A percentile compares a stretch with the other conserved stretches of the same genome.
These are phyloP conservation scores for Pleurotus cornucopiae DNA, from an alignment of 768 basidiomycete species.

Conservation along the genomic window DNA sequence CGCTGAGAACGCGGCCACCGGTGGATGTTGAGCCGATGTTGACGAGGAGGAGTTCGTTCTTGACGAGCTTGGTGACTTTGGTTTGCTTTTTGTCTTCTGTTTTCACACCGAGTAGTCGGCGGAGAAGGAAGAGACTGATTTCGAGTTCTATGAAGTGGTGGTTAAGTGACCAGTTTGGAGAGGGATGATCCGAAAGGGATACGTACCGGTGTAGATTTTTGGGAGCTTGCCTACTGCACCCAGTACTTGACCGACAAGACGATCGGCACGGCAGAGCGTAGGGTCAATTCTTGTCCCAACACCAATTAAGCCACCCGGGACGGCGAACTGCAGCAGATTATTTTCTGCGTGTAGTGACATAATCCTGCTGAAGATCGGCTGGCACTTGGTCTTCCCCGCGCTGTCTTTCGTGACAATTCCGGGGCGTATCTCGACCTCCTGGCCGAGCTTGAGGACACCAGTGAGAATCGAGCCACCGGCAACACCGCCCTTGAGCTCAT, in stretches of 20 bases:
- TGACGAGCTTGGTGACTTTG: constrained; percentile 86
- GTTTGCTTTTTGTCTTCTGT: constrained; percentile 99
- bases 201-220: constrained; percentile 81
- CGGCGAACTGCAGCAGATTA: constrained; percentile 91
- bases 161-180: not conserved
- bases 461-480: constrained; percentile 95
- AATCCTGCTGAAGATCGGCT: constrained; percentile 89
- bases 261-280: constrained; percentile 93
- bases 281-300: constrained; percentile 97
- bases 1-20: constrained; percentile 89
- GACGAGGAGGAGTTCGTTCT: constrained; percentile 90
- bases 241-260: constrained; percentile 94
- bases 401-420: constrained; percentile 96
- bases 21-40: constrained; percentile 98
- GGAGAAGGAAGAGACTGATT: constrained; percentile 91
- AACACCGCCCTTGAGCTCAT: constrained; percentile 96
- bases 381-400: constrained; percentile 84
- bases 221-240: constrained; percentile 94
- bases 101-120: constrained; percentile 95
- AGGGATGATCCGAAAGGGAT: not conserved
- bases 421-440: constrained; percentile 95
- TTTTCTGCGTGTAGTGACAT: constrained; percentile 93
- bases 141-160: constrained; percentile 62
- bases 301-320: constrained; percentile 97
- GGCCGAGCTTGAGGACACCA: constrained; percentile 84